Percentiles rank a stretch among this genome's conserved stretches.
Evolutionary conservation across 1,139 yeast genomes (phyloP).

Genomic region (Kodamaea fungicola): DNA sequence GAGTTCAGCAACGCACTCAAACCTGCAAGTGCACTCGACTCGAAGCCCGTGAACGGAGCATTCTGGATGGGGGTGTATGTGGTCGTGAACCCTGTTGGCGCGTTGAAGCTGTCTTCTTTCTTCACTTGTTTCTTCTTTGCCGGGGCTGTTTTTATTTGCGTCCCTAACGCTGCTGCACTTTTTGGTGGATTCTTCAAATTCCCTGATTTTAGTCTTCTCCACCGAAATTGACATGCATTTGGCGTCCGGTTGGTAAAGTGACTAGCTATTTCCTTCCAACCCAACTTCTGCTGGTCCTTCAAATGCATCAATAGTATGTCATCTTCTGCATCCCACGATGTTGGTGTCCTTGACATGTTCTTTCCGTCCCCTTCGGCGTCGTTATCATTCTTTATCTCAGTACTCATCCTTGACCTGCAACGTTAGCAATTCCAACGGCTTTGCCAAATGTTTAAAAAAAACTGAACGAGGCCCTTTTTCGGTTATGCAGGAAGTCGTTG

Average conservation of each 20-base stretch:
- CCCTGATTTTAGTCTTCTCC: constrained; percentile 70
- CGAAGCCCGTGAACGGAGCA: constrained; percentile 43
- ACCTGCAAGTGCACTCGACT: constrained; percentile 46
- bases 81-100: constrained; percentile 24
- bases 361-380: constrained; percentile 6
- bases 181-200: constrained; percentile 57
- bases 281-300: constrained; percentile 67
- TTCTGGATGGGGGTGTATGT: constrained; percentile 37
- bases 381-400: background rate
- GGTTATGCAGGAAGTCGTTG: constrained; percentile 4
- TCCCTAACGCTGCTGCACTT: constrained; percentile 28
- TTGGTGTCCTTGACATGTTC: constrained; percentile 47
- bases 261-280: constrained; percentile 74
- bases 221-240: constrained; percentile 75
- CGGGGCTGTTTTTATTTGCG: constrained; percentile 10
- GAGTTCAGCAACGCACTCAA: constrained; percentile 43
- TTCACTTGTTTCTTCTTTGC: constrained; percentile 10
- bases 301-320: constrained; percentile 64
- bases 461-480: background rate
- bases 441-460: constrained; percentile 4
- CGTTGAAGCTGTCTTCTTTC: constrained; percentile 12
- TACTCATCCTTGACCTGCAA: too few relatives aligned
- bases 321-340: constrained; percentile 76
- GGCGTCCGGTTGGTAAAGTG: constrained; percentile 69
- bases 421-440: background rate